Evolutionary conservation across 2,329 filamentous ascomycete species (phyloP).

Genomic region (Fusarium annulatum): DNA sequence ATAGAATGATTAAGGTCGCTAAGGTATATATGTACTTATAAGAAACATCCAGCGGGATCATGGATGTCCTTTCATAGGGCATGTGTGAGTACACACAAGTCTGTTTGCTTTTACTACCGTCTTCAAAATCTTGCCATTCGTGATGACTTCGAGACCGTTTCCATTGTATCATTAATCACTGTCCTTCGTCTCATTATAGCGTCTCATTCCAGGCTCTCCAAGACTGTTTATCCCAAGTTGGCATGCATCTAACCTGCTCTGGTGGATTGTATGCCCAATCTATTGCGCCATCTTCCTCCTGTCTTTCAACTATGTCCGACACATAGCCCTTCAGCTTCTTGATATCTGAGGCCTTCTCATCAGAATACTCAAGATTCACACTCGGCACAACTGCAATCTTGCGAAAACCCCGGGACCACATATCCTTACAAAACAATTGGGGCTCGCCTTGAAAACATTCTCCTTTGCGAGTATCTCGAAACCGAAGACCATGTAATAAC

Average conservation of each 20-base stretch:
- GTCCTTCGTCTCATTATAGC: background rate
- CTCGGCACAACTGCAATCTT: slow-evolving; percentile 67
- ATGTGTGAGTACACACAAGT: background rate
- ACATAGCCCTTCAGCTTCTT: slow-evolving; percentile 64
- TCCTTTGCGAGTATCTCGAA: slow-evolving; percentile 52
- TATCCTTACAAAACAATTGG: slow-evolving; percentile 66
- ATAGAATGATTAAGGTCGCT: background rate
- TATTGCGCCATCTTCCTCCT: slow-evolving; percentile 49
- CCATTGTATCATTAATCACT: no score
- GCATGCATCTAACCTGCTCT: slow-evolving; percentile 60
- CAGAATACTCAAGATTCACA: slow-evolving; percentile 66
- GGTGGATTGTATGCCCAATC: slow-evolving; percentile 59
- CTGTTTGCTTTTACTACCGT: background rate
- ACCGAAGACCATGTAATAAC: slow-evolving; percentile 55
- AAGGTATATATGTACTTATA: background rate
- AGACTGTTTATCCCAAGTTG: slow-evolving; percentile 53
- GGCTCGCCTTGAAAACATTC: slow-evolving; percentile 68
- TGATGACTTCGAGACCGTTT: background rate
- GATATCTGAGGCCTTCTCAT: slow-evolving; percentile 56
- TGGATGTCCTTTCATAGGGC: background rate
- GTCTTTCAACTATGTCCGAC: slow-evolving; percentile 47
- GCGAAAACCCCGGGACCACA: slow-evolving; percentile 62
- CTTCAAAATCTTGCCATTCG: no score
- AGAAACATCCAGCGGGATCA: slow-evolving; percentile 7
- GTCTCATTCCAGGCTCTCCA: slow-evolving; percentile 54